These are phyloP conservation scores for Xylariales sp. DNA, from an alignment of 2,329 filamentous ascomycete genomes.

Conservation along the genomic window DNA sequence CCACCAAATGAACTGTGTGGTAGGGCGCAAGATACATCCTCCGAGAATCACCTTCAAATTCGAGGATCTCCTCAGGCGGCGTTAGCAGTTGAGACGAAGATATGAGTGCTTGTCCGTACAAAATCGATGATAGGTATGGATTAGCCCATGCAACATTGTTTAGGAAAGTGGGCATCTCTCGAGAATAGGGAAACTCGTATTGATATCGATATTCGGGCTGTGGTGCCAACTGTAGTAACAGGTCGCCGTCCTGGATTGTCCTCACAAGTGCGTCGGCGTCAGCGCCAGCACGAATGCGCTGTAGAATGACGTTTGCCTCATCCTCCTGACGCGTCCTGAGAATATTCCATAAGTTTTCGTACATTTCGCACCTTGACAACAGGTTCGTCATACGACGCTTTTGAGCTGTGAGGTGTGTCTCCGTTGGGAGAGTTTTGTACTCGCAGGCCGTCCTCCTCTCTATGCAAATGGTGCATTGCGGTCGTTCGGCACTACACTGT, in stretches of 20 bases:
- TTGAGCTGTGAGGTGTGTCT: constrained; percentile 20
- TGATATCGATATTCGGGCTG: constrained; percentile 17
- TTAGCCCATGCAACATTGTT: constrained; percentile 10
- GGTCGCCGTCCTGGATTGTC: constrained; percentile 16
- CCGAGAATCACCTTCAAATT: constrained; percentile 8
- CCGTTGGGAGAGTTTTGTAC: constrained; percentile 20
- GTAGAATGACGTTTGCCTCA: constrained; percentile 14
- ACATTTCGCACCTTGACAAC: constrained; percentile 18
- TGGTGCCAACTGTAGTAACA: constrained; percentile 18
- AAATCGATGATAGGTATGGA: constrained; percentile 16
- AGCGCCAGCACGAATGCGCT: constrained; percentile 16
- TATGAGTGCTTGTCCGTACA: constrained; percentile 13
- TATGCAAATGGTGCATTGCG: constrained; percentile 19
- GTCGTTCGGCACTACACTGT: constrained; percentile 21
- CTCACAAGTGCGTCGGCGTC: constrained; percentile 16
- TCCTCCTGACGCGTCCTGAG: constrained; percentile 17
- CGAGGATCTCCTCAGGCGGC: constrained; percentile 4
- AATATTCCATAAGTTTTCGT: constrained; percentile 16
- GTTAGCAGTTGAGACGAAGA: constrained; percentile 1
- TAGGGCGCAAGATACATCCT: constrained; percentile 18
- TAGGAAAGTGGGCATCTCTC: constrained; percentile 15
- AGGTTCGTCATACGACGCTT: constrained; percentile 19
- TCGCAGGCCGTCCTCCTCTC: constrained; percentile 20
- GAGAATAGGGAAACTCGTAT: constrained; percentile 21
- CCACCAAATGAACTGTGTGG: constrained; percentile 20